Base-by-base conservation (phyloP, 2,329 filamentous ascomycete genomes). In the Rhinocladiella mackenziei region DNA sequence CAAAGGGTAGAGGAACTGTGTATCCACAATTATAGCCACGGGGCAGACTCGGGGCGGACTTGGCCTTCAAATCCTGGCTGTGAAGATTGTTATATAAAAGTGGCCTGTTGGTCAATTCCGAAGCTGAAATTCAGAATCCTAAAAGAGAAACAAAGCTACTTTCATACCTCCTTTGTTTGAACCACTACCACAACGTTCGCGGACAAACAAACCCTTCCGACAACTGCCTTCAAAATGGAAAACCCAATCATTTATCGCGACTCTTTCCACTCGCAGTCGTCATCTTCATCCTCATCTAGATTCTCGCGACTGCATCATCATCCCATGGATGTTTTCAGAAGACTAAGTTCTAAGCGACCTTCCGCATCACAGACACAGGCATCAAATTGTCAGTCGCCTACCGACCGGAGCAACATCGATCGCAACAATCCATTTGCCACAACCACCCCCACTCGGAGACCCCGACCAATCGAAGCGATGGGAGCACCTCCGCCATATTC, bases 401-500 rank as follows among this genome's bases (percentile, higher is more conserved):
- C 3, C 19, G 33, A 35, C 1, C n/a, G 28, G 23, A 38, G 26
- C 22, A 34, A 32, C 41, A 28, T 17, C n/a, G 14, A 47, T 13
- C 11, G n/a, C 5, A 40, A 2, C 35, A 48, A 35, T 28, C 52
- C 43, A n/a, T 44, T 45, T 32, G 13, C 43, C 33, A 46, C 23
- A 13, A 44, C 49, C 1, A 30, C 23, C 15, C 50, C 50, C 10
- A 53, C 46, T 13, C 39, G 51, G 14, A 39, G 52, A 38, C 50
- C 46, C 17, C 13, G 28, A 43, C 14, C 38, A 2, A 20, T 20
- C 4, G 18, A 35, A 11, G 13, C 8, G 9, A 28, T 34, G 6
- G 42, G 29, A 5, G 14, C 54, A 6, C 56, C 56, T 15, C 56
- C 56, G 15, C 48, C 53, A 29, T 58, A 58, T 26, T 50, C 48